A percentile compares a stretch with the other conserved stretches of the same genome.
Evolutionary conservation across 2,329 filamentous ascomycete species (phyloP).

Genomic region (Ophiostoma sp.): DNA sequence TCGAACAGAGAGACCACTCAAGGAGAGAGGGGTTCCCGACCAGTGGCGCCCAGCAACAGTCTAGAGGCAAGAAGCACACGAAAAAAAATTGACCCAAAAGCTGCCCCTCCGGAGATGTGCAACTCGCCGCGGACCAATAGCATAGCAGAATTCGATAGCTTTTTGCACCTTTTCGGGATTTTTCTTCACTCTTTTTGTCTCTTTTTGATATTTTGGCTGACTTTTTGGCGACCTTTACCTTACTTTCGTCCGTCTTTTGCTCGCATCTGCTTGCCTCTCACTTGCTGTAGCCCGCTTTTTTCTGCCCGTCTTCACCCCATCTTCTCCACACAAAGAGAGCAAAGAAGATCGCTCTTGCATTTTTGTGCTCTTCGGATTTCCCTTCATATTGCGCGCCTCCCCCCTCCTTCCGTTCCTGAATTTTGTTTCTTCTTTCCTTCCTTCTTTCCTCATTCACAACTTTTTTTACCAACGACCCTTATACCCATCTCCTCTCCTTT

Average conservation of each 20-base stretch:
- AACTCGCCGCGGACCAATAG: conserved; percentile 30
- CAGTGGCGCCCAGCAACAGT: conserved; percentile 10
- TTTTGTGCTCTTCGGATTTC: conserved; percentile 17
- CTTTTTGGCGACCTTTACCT: background rate
- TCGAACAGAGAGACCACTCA: background rate
- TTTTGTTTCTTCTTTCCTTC: conserved; percentile 12
- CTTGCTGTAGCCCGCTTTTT: conserved; percentile 12
- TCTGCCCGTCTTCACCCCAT: conserved; percentile 17
- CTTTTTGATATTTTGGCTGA: background rate
- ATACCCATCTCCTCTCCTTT: conserved; percentile 10
- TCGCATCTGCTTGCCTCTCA: background rate
- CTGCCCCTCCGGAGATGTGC: conserved; percentile 27
- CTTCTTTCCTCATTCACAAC: background rate
- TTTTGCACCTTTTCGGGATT: background rate
- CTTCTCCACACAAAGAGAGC: conserved; percentile 13
- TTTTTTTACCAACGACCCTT: conserved; percentile 6
- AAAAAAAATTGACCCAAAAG: background rate
- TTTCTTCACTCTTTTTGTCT: conserved; percentile 13
- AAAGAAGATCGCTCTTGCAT: conserved; percentile 14
- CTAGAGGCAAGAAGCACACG: conserved; percentile 4
- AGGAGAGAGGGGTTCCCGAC: conserved; percentile 11
- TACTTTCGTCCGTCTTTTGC: background rate
- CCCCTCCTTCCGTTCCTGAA: conserved; percentile 17
- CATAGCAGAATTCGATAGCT: conserved; percentile 16
- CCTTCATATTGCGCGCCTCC: conserved; percentile 14